Conservation (phyloP, 2,329 filamentous ascomycete species). For the Emmonsia crescens region DNA sequence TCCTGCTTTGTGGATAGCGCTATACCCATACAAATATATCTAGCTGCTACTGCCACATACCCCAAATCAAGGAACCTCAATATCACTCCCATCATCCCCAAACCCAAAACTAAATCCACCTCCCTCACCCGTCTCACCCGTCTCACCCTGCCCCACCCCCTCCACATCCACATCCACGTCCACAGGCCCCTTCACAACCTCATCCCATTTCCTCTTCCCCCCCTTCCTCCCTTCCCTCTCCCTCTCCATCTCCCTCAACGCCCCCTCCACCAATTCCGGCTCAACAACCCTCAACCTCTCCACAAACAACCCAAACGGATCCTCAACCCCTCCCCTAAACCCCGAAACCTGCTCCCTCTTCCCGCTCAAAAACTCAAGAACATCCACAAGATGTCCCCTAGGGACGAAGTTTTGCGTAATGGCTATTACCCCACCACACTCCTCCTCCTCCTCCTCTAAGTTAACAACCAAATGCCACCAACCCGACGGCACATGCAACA, state of each 20-base stretch:
- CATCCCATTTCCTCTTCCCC: slow-evolving; percentile 80
- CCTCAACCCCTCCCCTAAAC: slow-evolving; percentile 55
- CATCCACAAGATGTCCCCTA: slow-evolving; percentile 57
- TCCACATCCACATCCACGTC: slow-evolving; percentile 22
- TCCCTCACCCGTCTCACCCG: slow-evolving; percentile 21
- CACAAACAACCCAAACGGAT: slow-evolving; percentile 67
- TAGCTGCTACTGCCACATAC: no score
- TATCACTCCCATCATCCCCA: slow-evolving; percentile 46
- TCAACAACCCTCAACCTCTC: slow-evolving; percentile 47
- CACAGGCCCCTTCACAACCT: slow-evolving; percentile 51
- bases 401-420: slow-evolving; percentile 96
- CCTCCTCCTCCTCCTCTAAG: neutral
- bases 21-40: neutral
- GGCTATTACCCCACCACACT: slow-evolving; percentile 45
- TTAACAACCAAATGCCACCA: slow-evolving; percentile 98
- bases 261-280: slow-evolving; percentile 57
- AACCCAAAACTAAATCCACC: slow-evolving; percentile 55
- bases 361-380: slow-evolving; percentile 68
- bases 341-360: slow-evolving; percentile 80
- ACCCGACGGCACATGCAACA: slow-evolving; percentile 82
- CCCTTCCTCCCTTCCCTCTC: slow-evolving; percentile 53
- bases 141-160: slow-evolving; percentile 28
- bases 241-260: slow-evolving; percentile 53
- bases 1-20: neutral
- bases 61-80: slow-evolving; percentile 35